These are phyloP conservation scores for Phlebiopsis flavidoalba DNA, from an alignment of 768 basidiomycete genomes.

Conservation along the genomic window DNA sequence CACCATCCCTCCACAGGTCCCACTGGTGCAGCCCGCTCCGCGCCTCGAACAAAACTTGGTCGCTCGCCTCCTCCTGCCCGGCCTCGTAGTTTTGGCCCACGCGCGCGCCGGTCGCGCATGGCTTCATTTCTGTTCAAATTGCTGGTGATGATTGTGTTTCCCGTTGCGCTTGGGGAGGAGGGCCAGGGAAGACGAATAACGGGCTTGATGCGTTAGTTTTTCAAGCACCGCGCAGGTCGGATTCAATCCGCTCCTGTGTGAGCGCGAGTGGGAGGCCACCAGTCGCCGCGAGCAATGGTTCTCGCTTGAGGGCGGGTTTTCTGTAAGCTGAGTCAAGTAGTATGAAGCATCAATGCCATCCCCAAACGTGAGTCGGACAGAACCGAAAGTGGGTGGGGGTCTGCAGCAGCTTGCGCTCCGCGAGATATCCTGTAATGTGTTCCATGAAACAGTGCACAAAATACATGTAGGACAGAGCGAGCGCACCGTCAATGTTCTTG, in stretches of 20 bases:
- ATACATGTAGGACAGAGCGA: background rate
- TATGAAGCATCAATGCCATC: conserved; percentile 94
- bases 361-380: conserved; percentile 90
- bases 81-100: conserved; percentile 92
- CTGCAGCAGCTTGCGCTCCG: conserved; percentile 85
- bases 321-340: conserved; percentile 78
- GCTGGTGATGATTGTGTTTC: conserved; percentile 51
- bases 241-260: conserved; percentile 79
- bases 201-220: conserved; percentile 89
- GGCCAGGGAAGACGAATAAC: conserved; percentile 98
- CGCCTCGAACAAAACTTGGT: conserved; percentile 71
- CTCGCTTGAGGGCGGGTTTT: conserved; percentile 71
- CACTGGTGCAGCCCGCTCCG: conserved; percentile 67
- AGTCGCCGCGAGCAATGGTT: conserved; percentile 90
- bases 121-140: conserved; percentile 48
- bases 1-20: conserved; percentile 94
- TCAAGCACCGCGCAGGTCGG: conserved; percentile 88
- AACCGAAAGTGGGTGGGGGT: conserved; percentile 71
- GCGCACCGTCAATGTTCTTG: conserved; percentile 78
- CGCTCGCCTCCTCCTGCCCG: conserved; percentile 86
- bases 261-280: conserved; percentile 92
- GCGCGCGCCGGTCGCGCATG: conserved; percentile 73
- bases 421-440: conserved; percentile 59
- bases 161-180: conserved; percentile 74
- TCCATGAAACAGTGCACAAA: background rate